A percentile compares a stretch with the other conserved stretches of the same genome.
Conservation (phyloP, 192 early-diverging fungal genomes). For the Entomortierella chlamydospora region DNA sequence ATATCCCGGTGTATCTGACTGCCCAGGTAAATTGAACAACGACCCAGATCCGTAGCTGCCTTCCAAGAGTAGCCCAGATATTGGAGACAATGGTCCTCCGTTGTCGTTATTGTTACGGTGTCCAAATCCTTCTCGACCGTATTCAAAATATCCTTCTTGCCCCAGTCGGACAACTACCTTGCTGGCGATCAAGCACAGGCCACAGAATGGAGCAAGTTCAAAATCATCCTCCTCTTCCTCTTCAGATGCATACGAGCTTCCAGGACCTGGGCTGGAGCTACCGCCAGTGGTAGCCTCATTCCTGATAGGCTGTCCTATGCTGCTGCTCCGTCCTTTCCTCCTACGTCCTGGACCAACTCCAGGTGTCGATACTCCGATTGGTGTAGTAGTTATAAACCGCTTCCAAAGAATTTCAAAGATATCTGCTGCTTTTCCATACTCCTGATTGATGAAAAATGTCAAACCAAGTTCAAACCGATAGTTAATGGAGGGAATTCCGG, state of each 20-base stretch:
- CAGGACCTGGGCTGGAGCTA: background rate
- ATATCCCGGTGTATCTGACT: slow-evolving; percentile 14
- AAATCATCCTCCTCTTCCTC: slow-evolving; percentile 56
- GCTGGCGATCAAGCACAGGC: slow-evolving; percentile 54
- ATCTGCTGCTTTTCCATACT: slow-evolving; percentile 53
- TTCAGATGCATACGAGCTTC: background rate
- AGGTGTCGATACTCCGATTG: background rate
- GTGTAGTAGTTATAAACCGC: slow-evolving; percentile 7
- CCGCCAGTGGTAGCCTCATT: background rate
- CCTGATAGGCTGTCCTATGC: slow-evolving; percentile 12
- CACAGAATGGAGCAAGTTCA: slow-evolving; percentile 59
- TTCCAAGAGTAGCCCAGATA: slow-evolving; percentile 6
- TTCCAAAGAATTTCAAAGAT: slow-evolving; percentile 58
- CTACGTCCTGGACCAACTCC: slow-evolving; percentile 4
- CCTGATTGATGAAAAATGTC: slow-evolving; percentile 55
- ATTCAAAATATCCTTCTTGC: slow-evolving; percentile 39
- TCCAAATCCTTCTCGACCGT: slow-evolving; percentile 43
- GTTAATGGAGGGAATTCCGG: slow-evolving; percentile 49
- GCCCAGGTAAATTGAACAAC: background rate
- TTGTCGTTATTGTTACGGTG: slow-evolving; percentile 6
- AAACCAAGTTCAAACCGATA: slow-evolving; percentile 57
- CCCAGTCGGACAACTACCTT: slow-evolving; percentile 39
- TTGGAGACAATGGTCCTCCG: background rate
- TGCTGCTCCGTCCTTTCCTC: slow-evolving; percentile 27
- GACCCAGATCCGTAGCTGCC: background rate